Evolutionary conservation across 2,329 filamentous ascomycete genomes (phyloP), one percentile per base, ranked within the genome.

Genomic region (Triangularia verruculosa): DNA sequence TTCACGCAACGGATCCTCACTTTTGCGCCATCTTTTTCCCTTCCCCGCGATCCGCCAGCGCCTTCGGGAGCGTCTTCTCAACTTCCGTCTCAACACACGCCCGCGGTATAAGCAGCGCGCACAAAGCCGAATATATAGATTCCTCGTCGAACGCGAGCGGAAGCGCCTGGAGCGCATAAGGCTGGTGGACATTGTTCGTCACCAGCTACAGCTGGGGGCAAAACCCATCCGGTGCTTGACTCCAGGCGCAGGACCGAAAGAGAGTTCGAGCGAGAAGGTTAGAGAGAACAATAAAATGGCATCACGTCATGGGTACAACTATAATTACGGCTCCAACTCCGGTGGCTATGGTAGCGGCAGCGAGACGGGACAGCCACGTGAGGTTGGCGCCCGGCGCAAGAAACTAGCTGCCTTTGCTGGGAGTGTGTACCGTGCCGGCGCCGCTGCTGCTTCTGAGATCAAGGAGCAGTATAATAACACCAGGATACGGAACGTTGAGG

Each of bases 41-140:
- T 28, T 58, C 34, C 80, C 82, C 69, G 78, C 84, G 66, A 72
- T 84, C 61, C 85, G 85, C 74, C 82, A 85, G 66, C 85, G 82
- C 69, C 88, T 88, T 70, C 87, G 86, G 73, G 84, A 87, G 64
- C 85, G 83, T 66, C 80, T 95, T 61, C 83, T 88, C 70, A 80
- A 83, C 68, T 87, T 97, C 74, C 90, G 87, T 67, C 85, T 92
- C 82, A 86, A 93, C 70, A 91, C 86, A 4, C 76, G 96, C 24
- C 91, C 92, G 12, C 79, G 82, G 58, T 83, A 91, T 70, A 90
- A 89, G 72, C 86, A 89, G 73, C 82, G 83, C 60, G 78, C 91
- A 8, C 92, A 96, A 77, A 88, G 88, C 39, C 86, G 87, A 62
- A 86, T 97, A 68, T 96, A 95, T 74, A 83, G 83, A 54, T 91